Base-by-base conservation (phyloP, 257 asterid species). In the Solanum bulbocastanum region DNA sequence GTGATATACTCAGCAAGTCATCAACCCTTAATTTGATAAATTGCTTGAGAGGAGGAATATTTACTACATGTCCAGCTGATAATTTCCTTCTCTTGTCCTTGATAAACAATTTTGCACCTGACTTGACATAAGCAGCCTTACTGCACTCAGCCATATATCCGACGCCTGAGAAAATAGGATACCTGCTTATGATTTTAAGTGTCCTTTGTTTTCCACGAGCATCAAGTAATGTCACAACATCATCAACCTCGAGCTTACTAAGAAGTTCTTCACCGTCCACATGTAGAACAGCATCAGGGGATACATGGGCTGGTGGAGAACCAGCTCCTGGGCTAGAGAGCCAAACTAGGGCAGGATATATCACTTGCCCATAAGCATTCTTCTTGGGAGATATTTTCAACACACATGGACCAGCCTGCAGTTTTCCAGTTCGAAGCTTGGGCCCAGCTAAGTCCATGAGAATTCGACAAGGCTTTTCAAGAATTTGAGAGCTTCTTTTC, bases 401-500 rank as follows among this genome's bases (percentile, higher is more conserved):
- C 85, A 94, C 93, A 87, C 93, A 88, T 15, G 98, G 98, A 72
- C 96, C 98, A 58, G 90, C 90, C 83, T 89, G 90, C 74, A 94
- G 91, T 90, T 90, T 93, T 56, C 94, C 96, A 32, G 96, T 94
- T 85, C 98, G 92, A 89, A 94, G 92, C 94, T 94, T 94, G 37
- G 96, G 98, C 84, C 98, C 98, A 88, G 98, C 96, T 87, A 94
- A 92, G 92, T 94, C 98, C 98, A 94, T 94, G 89, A 94, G 93
- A 79, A 94, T 86, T 87, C 91, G 93, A 90, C 96, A 93, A 32
- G 96, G 98, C 88, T 94, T 94, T 90, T 94, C 98, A 42, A 94
- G 92, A 88, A 88, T 90, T 22, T 79, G 93, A 87, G 98, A 92
- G 87, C 90, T 89, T 83, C 83, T 90, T 89, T 89, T 94, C 83